A percentile compares a stretch with the other conserved stretches of the same genome.
phyloP scores from a whole-genome alignment of 805 yeast genomes.

The Yarrowia divulgata region DNA sequence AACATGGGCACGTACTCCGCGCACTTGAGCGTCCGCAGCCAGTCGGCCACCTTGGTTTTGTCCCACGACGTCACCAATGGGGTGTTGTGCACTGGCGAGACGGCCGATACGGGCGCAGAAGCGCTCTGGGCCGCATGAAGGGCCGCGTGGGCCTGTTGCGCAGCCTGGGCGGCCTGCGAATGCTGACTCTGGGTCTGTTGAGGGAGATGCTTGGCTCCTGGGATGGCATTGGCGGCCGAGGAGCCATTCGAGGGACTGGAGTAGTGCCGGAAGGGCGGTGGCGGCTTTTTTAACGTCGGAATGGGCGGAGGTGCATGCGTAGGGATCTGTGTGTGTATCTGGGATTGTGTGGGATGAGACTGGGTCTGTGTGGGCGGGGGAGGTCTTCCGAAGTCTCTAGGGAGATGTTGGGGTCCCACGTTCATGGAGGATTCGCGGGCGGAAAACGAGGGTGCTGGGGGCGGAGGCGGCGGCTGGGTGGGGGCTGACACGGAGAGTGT shows the following conservation, averaged over 20 bases:
- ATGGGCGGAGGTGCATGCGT: slow-evolving; percentile 9
- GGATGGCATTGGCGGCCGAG: slow-evolving; percentile 8
- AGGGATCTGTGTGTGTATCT: slow-evolving; percentile 4
- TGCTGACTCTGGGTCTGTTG: slow-evolving; percentile 26
- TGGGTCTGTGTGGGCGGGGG: neutral
- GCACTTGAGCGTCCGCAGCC: slow-evolving; percentile 41
- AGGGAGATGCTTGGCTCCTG: neutral
- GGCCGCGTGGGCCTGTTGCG: slow-evolving; percentile 22
- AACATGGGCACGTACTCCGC: slow-evolving; percentile 41
- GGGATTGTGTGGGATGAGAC: neutral
- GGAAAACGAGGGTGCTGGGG: neutral
- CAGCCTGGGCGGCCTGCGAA: slow-evolving; percentile 11
- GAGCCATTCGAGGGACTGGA: slow-evolving; percentile 21
- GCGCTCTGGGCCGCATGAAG: slow-evolving; percentile 16
- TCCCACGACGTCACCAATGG: slow-evolving; percentile 45
- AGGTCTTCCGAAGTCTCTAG: slow-evolving; percentile 3
- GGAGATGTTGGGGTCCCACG: slow-evolving; percentile 15
- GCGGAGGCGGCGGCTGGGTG: slow-evolving; percentile 4
- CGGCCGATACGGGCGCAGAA: slow-evolving; percentile 8
- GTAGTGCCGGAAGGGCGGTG: slow-evolving; percentile 8
- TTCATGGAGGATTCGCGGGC: slow-evolving; percentile 14
- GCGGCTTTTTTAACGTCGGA: slow-evolving; percentile 16
- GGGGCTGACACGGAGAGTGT: neutral
- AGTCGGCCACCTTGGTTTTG: slow-evolving; percentile 46
- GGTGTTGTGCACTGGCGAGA: neutral